Conservation (phyloP, 2,329 filamentous ascomycete genomes). For the Aspergillus sergii region DNA sequence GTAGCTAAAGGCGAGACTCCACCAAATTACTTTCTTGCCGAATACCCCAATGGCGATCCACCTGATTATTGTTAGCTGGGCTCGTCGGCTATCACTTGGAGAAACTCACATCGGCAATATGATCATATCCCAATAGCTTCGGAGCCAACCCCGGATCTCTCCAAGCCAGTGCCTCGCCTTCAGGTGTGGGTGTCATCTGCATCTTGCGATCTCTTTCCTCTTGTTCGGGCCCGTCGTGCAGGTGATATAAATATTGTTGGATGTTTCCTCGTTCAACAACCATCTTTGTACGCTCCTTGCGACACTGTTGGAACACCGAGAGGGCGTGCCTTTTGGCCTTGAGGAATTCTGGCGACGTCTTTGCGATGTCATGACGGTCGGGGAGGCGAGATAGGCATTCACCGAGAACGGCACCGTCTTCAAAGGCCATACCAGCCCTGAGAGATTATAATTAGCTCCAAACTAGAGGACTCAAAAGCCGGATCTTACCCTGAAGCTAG, state of each 20-base stretch:
- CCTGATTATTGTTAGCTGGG: neutral
- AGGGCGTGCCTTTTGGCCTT: conserved; percentile 40
- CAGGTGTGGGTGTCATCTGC: conserved; percentile 38
- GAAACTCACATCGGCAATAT: conserved; percentile 39
- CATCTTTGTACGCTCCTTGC: conserved; percentile 60
- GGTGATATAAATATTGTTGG: conserved; percentile 64
- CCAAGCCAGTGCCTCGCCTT: conserved; percentile 48
- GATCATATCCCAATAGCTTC: conserved; percentile 45
- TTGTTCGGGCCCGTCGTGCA: conserved; percentile 62
- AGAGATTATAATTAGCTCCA: conserved; percentile 12
- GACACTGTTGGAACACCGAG: conserved; percentile 57
- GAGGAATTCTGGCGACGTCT: conserved; percentile 22
- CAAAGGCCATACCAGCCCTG: conserved; percentile 62
- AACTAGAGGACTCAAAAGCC: neutral
- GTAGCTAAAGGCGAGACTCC: neutral
- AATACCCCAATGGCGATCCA: neutral
- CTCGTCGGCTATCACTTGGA: neutral
- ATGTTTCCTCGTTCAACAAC: conserved; percentile 63
- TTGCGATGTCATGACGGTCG: conserved; percentile 36
- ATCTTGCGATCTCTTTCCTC: conserved; percentile 54
- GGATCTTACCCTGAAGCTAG: conserved; percentile 49
- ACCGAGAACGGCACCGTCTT: conserved; percentile 62
- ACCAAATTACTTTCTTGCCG: neutral
- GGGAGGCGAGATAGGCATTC: conserved; percentile 55
- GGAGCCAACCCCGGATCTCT: conserved; percentile 44